Base-by-base conservation (phyloP, 2,329 filamentous ascomycete species). In the Fusarium avenaceum region DNA sequence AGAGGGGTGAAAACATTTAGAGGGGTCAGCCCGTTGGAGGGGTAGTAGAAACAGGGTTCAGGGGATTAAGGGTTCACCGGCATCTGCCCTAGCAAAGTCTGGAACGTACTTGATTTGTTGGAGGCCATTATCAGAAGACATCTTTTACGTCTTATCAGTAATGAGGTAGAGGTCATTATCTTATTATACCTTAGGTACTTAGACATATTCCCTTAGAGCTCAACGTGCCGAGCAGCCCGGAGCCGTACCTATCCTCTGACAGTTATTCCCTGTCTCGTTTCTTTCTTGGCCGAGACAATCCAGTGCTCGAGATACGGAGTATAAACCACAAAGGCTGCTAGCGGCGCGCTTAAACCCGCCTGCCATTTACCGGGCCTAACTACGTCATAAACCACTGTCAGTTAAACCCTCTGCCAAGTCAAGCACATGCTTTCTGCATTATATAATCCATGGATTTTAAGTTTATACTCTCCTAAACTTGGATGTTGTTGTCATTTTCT, bases 341-440 rank as follows among this genome's bases (percentile, higher is more conserved):
- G 59, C 59, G 46, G 33, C 40, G 33, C 51, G 35, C 45, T 45
- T 64, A 49, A 63, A 33, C 26, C 39, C 35, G 20, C 24, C 42
- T 22, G 45, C 26, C 26, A 35, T 40, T 24, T 44, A 30, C 49
- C 24, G 24, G 13, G n/a, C 28, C 30, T 33, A 33, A 19, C 54
- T 64, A 64, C 61, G 59, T 64, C 61, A 64, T 58, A 58, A 54
- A 35, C 15, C 33, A 20, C 14, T 22, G 24, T 17, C n/a, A 33
- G 14, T 35, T 35, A 48, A 43, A 57, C 13, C 32, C 26, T 33
- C 59, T 45, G 47, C 35, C 50, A 53, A 48, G 42, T 47, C n/a
- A 11, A 35, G 28, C 51, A 51, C 51, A 63, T 63, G 43, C 57
- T 44, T 38, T 38, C 17, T 20, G 10, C 11, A 4, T 24, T 24